Conservation (phyloP, 495 filamentous ascomycete species). For the Penicillium salamii region DNA sequence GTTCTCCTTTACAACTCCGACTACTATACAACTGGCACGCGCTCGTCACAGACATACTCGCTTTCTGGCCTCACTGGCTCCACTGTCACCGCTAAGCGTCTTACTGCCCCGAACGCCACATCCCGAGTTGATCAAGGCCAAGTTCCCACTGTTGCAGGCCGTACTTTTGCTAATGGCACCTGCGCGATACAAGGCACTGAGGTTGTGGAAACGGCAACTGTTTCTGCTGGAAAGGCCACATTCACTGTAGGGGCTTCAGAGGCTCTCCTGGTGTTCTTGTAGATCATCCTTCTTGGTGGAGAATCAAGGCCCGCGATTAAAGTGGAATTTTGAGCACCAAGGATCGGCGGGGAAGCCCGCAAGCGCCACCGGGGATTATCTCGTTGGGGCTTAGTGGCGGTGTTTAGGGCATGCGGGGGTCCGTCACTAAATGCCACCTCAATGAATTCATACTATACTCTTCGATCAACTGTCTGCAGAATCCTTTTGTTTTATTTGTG, state of each 20-base stretch:
- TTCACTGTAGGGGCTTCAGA: conserved; percentile 52
- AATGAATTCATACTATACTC: too few species aligned
- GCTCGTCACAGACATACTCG: conserved; percentile 43
- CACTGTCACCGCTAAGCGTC: conserved; percentile 47
- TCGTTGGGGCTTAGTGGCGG: neutral
- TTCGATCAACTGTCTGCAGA: too few species aligned
- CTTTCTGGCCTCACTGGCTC: conserved; percentile 40
- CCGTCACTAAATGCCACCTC: too few species aligned
- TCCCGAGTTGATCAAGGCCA: conserved; percentile 48
- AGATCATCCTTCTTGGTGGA: conserved; percentile 4
- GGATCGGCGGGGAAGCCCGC: neutral
- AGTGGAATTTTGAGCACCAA: too few species aligned
- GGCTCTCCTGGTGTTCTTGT: conserved; percentile 53
- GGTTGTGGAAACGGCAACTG: conserved; percentile 36
- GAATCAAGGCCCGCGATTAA: neutral
- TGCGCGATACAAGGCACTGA: conserved; percentile 46
- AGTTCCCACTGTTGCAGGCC: conserved; percentile 49
- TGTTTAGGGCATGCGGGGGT: neutral
- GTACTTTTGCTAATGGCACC: conserved; percentile 51
- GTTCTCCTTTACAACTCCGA: conserved; percentile 57
- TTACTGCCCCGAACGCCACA: conserved; percentile 50
- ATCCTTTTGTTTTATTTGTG: too few species aligned
- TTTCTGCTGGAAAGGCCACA: conserved; percentile 41
- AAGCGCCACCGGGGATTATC: conserved; percentile 8
- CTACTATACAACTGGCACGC: conserved; percentile 49